phyloP scores from a whole-genome alignment of 148 eudicot genomes.

The Pharnaceum exiguum region DNA sequence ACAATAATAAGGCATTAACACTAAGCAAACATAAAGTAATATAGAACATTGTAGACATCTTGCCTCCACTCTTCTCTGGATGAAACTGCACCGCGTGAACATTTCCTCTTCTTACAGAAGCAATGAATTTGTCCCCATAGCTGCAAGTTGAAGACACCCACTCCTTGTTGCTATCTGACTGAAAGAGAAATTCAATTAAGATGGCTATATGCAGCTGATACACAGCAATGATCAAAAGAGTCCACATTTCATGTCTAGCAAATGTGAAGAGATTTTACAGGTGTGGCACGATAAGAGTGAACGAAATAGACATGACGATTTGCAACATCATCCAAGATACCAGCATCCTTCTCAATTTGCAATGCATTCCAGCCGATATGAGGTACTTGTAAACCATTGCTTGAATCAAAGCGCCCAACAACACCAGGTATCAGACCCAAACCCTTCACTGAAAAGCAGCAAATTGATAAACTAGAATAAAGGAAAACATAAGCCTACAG shows the following conservation, averaged over 20 bases:
- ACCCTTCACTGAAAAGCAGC: conserved; percentile 24
- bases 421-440: conserved; percentile 80
- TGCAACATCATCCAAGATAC: conserved; percentile 70
- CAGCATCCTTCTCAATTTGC: conserved; percentile 54
- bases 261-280: conserved; percentile 39
- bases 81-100: conserved; percentile 97
- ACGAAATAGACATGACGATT: conserved; percentile 92
- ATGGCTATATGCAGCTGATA: not conserved
- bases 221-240: conserved; percentile 4
- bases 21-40: not conserved
- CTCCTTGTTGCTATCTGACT: conserved; percentile 82
- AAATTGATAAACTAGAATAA: not conserved
- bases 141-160: conserved; percentile 95
- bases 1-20: not conserved
- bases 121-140: conserved; percentile 80
- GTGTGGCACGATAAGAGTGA: conserved; percentile 93
- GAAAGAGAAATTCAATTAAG: conserved; percentile 11
- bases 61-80: conserved; percentile 99
- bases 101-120: conserved; percentile 84
- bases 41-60: conserved; percentile 11
- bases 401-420: conserved; percentile 90
- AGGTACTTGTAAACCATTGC: conserved; percentile 72
- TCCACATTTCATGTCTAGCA: not conserved
- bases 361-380: conserved; percentile 97
- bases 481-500: too few relatives aligned